Conservation (phyloP, 1,284 basidiomycete genomes). For the Rugosomyces carneus region DNA sequence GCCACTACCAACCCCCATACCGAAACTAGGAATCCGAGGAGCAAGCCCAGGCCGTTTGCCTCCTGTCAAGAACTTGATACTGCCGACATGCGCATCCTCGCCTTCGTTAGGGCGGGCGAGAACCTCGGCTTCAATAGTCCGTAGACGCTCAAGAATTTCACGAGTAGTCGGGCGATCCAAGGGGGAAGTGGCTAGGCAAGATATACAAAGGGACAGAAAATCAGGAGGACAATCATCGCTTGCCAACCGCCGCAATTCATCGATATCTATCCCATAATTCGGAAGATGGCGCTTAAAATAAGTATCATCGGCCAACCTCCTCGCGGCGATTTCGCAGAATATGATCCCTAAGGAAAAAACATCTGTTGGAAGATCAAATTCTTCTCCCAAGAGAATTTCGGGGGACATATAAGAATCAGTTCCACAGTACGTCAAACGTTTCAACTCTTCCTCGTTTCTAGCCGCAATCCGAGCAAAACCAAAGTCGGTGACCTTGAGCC, state of each 20-base stretch:
- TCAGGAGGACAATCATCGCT: constrained; percentile 74
- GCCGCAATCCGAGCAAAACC: constrained; percentile 93
- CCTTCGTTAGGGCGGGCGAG: constrained; percentile 59
- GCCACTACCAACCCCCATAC: constrained; percentile 62
- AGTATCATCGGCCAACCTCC: constrained; percentile 78
- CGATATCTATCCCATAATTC: constrained; percentile 69
- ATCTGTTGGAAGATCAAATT: constrained; percentile 92
- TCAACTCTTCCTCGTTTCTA: constrained; percentile 85
- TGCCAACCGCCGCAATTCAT: constrained; percentile 68
- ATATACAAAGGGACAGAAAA: constrained; percentile 74
- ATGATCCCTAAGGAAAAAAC: constrained; percentile 94
- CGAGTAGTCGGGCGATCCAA: constrained; percentile 70
- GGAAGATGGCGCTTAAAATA: constrained; percentile 80
- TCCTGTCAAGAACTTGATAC: constrained; percentile 71
- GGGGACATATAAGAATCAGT: constrained; percentile 95
- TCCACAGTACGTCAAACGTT: constrained; percentile 91
- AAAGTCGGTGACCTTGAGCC: constrained; percentile 96
- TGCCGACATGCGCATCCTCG: constrained; percentile 77
- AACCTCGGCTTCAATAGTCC: constrained; percentile 77
- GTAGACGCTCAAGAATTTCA: constrained; percentile 68
- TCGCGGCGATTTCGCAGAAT: constrained; percentile 85
- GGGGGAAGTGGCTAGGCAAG: constrained; percentile 74
- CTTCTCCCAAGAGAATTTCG: constrained; percentile 87
- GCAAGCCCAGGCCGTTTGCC: constrained; percentile 50
- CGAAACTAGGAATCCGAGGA: constrained; percentile 83